These are phyloP conservation scores for Monsonia emarginata DNA, from an alignment of 441 rosid genomes.

Conservation along the genomic window DNA sequence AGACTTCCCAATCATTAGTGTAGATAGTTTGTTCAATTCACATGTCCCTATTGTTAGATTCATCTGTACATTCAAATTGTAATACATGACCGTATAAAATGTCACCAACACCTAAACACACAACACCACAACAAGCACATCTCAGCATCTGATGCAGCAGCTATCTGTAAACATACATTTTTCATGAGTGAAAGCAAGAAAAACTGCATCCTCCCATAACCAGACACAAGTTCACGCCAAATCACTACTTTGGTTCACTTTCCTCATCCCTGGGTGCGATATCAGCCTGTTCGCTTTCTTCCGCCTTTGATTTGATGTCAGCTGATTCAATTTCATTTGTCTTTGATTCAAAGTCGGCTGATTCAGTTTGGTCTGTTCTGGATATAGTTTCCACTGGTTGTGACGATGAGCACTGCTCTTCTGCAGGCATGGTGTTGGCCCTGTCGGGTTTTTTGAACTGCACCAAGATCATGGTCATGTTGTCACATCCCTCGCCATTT, in stretches of 20 bases:
- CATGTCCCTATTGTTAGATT: not conserved
- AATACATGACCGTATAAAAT: not conserved
- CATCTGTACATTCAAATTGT: not conserved
- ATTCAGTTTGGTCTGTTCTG: not conserved
- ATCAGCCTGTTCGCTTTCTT: not conserved
- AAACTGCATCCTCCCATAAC: not conserved
- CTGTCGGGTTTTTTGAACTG: slow-evolving; percentile 31
- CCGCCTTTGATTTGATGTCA: slow-evolving; percentile 17
- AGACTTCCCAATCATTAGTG: no score
- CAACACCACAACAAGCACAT: not conserved
- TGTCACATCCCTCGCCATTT: slow-evolving; percentile 56
- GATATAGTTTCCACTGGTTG: slow-evolving; percentile 22
- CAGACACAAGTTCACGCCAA: no score
- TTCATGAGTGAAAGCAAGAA: not conserved
- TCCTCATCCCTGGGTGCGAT: slow-evolving; percentile 9
- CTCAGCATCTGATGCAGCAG: not conserved
- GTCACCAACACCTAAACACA: not conserved
- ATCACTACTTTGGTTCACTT: slow-evolving; percentile 20
- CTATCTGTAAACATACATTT: not conserved
- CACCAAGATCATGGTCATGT: slow-evolving; percentile 56
- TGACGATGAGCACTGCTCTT: slow-evolving; percentile 29
- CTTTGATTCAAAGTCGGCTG: not conserved
- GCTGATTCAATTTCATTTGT: slow-evolving; percentile 16
- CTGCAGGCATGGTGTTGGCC: slow-evolving; percentile 21
- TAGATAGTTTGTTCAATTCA: not conserved